Base-by-base conservation (phyloP, 2,329 filamentous ascomycete species). In the Alternaria infectoria region DNA sequence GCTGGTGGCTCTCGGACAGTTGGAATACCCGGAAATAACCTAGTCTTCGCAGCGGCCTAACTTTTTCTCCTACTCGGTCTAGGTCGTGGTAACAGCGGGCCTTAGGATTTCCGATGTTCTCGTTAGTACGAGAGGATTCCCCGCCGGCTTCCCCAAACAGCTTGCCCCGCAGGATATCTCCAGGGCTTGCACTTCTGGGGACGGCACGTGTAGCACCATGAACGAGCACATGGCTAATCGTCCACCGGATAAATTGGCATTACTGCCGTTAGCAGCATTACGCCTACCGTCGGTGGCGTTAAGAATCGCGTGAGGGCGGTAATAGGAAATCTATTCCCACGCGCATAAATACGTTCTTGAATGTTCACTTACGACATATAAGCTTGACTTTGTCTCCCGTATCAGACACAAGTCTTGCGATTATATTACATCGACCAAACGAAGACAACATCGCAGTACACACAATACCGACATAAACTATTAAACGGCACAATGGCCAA, bases 231-330 rank as follows among this genome's bases (percentile, higher is more conserved):
- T 59, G 65, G 61, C 62, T 68, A 68, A 62, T 70, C 69, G 68
- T 64, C 61, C 62, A 69, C 69, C 71, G 69, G 71, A 63, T 73
- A 73, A 73, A 70, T 57, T 64, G 65, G 65, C 57, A 60, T 44
- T 61, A 63, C 6, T 67, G 63, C 57, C 54, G 50, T 65, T 64
- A 65, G 50, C 43, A 49, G 54, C 49, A 43, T 17, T 58, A 58
- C 57, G 50, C 55, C 54, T 52, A 49, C 43, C 26, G 45, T 36
- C 19, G 47, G 43, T 59, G 49, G 51, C 56, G 50, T 59, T 19
- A 9, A 6, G 12, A 25, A 21, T 36, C 15, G 44, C 6, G 3
- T 17, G 25, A 23, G 40, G 30, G 25, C 54, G 45, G 54, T 30
- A 44, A 54, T 54, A 19, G 21, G 52, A 25, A 3, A n/a, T 51